phyloP scores from a whole-genome alignment of 2,329 filamentous ascomycete genomes.

The Botrytis byssoidea region DNA sequence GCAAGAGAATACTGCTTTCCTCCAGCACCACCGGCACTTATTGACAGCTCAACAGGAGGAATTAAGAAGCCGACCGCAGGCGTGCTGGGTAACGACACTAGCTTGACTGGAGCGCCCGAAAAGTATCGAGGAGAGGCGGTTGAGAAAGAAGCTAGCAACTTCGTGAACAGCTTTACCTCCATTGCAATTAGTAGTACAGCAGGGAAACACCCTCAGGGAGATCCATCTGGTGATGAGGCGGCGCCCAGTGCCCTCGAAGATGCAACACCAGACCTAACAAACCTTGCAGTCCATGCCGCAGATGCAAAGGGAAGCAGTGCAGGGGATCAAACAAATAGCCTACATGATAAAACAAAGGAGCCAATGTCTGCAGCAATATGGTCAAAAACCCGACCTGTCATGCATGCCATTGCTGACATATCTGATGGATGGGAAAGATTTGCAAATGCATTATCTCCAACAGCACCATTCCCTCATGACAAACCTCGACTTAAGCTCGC shows the following conservation, averaged over 20 bases:
- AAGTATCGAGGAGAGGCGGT: constrained; percentile 81
- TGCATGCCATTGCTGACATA: constrained; percentile 62
- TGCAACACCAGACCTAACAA: constrained; percentile 59
- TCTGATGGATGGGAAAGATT: constrained; percentile 64
- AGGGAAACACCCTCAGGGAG: constrained; percentile 70
- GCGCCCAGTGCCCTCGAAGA: constrained; percentile 44
- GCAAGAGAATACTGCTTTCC: constrained; percentile 68
- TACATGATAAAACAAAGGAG: constrained; percentile 74
- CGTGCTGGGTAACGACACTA: constrained; percentile 72
- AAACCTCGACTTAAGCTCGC: constrained; percentile 55
- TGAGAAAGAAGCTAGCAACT: constrained; percentile 78
- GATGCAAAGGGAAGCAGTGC: constrained; percentile 51
- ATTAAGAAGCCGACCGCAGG: constrained; percentile 76
- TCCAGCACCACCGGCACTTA: constrained; percentile 71
- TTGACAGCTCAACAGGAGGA: constrained; percentile 67
- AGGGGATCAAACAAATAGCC: constrained; percentile 49
- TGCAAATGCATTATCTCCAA: constrained; percentile 62
- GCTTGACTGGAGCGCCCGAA: constrained; percentile 77
- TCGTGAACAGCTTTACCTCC: constrained; percentile 70
- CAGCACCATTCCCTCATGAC: constrained; percentile 57
- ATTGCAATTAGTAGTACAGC: constrained; percentile 73
- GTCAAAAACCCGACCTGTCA: constrained; percentile 70
- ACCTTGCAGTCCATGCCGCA: constrained; percentile 52
- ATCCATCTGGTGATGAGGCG: constrained; percentile 43
- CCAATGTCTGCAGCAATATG: constrained; percentile 76